Percentiles rank a stretch among this genome's conserved stretches.
These are phyloP conservation scores for Cavenderia fasciculata DNA, from an alignment of 78 protist genomes.

Conservation along the genomic window DNA sequence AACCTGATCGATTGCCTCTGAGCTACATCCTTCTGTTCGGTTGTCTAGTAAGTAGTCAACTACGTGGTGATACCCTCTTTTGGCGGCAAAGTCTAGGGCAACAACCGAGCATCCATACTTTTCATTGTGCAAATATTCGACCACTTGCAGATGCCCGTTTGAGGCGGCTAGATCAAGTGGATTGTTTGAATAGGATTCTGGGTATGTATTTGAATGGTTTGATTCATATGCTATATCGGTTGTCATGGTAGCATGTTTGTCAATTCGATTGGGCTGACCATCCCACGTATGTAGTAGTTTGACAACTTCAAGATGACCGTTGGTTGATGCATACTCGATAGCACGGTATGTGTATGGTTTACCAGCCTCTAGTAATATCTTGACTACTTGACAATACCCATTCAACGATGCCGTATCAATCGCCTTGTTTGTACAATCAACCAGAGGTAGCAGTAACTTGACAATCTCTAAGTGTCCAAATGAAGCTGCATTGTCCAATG, in stretches of 20 bases:
- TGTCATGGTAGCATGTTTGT: not conserved
- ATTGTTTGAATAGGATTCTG: not conserved
- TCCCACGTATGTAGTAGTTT: not conserved
- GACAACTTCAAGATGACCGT: not conserved
- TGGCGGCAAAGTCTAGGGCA: not conserved
- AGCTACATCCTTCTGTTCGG: not conserved
- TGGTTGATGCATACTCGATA: not conserved
- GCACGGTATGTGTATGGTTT: not conserved
- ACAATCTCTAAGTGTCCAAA: no score
- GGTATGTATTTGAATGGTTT: not conserved
- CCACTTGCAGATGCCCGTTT: not conserved
- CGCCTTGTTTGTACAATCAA: not conserved
- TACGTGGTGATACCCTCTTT: not conserved
- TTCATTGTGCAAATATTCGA: not conserved
- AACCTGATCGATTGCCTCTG: not conserved
- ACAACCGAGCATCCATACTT: not conserved
- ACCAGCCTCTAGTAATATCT: not conserved
- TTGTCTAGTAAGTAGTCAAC: not conserved
- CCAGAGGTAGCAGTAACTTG: not conserved
- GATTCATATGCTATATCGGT: not conserved
- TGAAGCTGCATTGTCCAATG: not conserved
- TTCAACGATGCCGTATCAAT: not conserved
- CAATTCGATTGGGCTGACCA: not conserved
- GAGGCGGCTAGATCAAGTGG: not conserved
- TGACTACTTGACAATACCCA: not conserved